A percentile compares a stretch with the other conserved stretches of the same genome.
These are phyloP conservation scores for Paraphoma sp. DNA, from an alignment of 2,329 filamentous ascomycete species.

Conservation along the genomic window DNA sequence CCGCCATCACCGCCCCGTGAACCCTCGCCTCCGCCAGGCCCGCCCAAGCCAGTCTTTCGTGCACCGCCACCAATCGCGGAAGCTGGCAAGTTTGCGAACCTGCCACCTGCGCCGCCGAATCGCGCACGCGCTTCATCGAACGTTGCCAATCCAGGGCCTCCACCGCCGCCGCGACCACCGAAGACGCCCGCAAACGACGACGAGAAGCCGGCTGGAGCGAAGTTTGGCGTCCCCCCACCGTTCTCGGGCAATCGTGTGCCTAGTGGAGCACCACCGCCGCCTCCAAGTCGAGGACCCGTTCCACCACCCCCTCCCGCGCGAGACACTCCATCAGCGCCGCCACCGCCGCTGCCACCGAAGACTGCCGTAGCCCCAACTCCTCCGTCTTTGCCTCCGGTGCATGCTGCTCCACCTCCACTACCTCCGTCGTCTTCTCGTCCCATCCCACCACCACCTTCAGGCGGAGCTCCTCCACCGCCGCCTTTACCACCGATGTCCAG, in stretches of 20 bases:
- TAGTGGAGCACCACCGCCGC: conserved; percentile 75
- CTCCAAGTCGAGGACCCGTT: conserved; percentile 72
- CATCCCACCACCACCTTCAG: conserved; percentile 31
- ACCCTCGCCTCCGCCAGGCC: conserved; percentile 68
- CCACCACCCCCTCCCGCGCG: conserved; percentile 62
- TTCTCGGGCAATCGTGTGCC: conserved; percentile 70
- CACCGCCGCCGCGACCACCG: conserved; percentile 65
- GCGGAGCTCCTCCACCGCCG: conserved; percentile 36
- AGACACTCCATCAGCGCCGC: conserved; percentile 48
- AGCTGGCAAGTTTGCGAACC: conserved; percentile 80
- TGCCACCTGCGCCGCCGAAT: conserved; percentile 55
- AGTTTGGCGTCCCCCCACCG: conserved; percentile 80
- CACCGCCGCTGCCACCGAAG: conserved; percentile 49
- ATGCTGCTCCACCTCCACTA: conserved; percentile 32
- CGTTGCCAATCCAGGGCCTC: conserved; percentile 64
- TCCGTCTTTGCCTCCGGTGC: conserved; percentile 61
- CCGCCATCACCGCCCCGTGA: conserved; percentile 71
- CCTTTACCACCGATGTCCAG: conserved; percentile 45
- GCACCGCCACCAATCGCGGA: conserved; percentile 89
- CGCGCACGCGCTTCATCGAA: conserved; percentile 58
- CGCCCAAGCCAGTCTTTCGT: conserved; percentile 73
- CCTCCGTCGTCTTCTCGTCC: conserved; percentile 37
- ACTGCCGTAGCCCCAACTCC: conserved; percentile 58
- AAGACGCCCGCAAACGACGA: conserved; percentile 69
- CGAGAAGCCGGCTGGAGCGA: conserved; percentile 60